Percentiles rank a stretch among this genome's conserved stretches.
Evolutionary conservation across 2,329 filamentous ascomycete genomes (phyloP).

Genomic region (Fusarium clavum): DNA sequence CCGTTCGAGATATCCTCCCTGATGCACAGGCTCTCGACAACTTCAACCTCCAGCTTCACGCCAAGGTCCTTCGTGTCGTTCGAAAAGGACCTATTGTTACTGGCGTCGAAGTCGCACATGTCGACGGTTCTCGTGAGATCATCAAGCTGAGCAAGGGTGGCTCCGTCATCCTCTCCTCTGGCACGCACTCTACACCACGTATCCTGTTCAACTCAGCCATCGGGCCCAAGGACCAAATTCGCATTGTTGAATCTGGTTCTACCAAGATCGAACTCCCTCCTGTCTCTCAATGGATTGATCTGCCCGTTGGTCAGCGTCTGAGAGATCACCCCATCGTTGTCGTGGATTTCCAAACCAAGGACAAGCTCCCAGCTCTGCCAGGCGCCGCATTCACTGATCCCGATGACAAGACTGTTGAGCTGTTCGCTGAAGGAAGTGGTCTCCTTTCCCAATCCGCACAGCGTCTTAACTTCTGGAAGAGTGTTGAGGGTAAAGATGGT

Average conservation of each 20-base stretch:
- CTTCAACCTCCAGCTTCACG: conserved; percentile 74
- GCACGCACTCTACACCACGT: conserved; percentile 74
- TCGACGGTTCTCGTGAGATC: conserved; percentile 62
- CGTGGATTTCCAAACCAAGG: conserved; percentile 47
- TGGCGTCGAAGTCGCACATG: conserved; percentile 72
- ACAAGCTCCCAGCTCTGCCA: conserved; percentile 34
- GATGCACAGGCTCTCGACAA: conserved; percentile 68
- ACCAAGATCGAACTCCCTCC: conserved; percentile 64
- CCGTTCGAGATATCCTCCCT: conserved; percentile 76
- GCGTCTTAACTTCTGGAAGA: conserved; percentile 60
- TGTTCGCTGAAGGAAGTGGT: conserved; percentile 53
- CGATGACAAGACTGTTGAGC: conserved; percentile 40
- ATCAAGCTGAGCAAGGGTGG: conserved; percentile 71
- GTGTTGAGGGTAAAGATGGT: conserved; percentile 54
- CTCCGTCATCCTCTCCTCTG: conserved; percentile 74
- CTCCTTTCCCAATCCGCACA: conserved; percentile 59
- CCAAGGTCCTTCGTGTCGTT: conserved; percentile 72
- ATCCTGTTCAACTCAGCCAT: conserved; percentile 71
- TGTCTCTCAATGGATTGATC: conserved; percentile 65
- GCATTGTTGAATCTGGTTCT: conserved; percentile 56
- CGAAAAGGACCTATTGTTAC: conserved; percentile 71
- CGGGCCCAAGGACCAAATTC: conserved; percentile 70
- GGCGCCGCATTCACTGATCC: conserved; percentile 46
- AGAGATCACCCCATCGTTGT: conserved; percentile 61
- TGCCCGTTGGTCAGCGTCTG: conserved; percentile 68